Base-by-base conservation (phyloP, 768 basidiomycete species). In the Paxillus involutus region DNA sequence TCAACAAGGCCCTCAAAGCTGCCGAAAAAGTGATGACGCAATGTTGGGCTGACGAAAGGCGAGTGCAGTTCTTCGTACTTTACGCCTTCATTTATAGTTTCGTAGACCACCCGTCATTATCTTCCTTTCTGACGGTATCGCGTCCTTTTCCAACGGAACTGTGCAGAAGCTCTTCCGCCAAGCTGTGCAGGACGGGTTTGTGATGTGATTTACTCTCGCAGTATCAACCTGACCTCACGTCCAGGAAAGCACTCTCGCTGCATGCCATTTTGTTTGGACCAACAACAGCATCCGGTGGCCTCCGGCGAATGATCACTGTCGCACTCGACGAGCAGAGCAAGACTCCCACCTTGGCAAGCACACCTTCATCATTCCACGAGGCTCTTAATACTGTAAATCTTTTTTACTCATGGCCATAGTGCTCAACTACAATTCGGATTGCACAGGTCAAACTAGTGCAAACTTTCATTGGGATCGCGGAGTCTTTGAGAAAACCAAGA, bases 121-220 rank as follows among this genome's bases (percentile, higher is more conserved):
- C 47, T 85, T 84, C 63, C 70, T 83, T 8, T 84, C 83, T 2
- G 82, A 84, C 53, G 83, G 82, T 0, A 74, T 80, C 58, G 78
- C 77, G 24, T 32, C 42, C 1, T 59, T 78, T 17, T 30, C 52
- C 1, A 74, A 81, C 33, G 12, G 24, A 10, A 56, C 49, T 0
- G 65, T 81, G 19, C 71, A 61, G 43, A 67, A 65, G 16, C 49
- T 82, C 1, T 76, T 78, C 56, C 69, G 60, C 2, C 54, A 67
- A 0, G 64, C 77, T 1, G 61, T 76, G 2, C 58, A 62, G 11
- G 73, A 67, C 3, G 80, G 82, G 82, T 81, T 45, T n/a, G 67
- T 56, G 11, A 12, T 11, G 4, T 49, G n/a, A 0, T 11, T 8
- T 4, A 14, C n/a, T n/a, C 16, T 11, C 41, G 19, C n/a, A 0